Evolutionary conservation across 1,284 basidiomycete genomes (phyloP).

Genomic region (Trichosporon inkin): DNA sequence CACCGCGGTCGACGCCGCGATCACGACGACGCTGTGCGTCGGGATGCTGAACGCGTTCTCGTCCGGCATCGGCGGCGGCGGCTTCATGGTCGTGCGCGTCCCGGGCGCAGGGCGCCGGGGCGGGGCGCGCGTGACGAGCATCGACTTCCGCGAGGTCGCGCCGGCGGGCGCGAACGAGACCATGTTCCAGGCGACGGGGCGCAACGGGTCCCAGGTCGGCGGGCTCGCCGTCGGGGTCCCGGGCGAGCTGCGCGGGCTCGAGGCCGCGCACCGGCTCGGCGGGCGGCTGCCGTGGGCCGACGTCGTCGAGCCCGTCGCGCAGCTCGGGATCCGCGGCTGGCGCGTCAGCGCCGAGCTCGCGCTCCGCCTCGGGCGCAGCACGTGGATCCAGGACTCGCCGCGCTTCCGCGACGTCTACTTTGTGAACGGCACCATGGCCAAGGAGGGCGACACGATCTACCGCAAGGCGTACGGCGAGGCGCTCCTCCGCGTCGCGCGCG

Average conservation of each 20-base stretch:
- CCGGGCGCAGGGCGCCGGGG: constrained; percentile 21
- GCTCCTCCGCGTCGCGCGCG: constrained; percentile 27
- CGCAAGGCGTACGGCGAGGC: constrained; percentile 27
- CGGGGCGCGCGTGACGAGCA: constrained; percentile 36
- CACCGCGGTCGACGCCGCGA: constrained; percentile 18
- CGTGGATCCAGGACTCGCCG: constrained; percentile 37
- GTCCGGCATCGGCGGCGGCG: constrained; percentile 48
- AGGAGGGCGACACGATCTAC: constrained; percentile 25
- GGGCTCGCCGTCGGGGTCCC: constrained; percentile 78
- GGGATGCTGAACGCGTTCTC: constrained; percentile 49
- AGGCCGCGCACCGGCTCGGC: constrained; percentile 56
- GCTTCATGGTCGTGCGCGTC: constrained; percentile 20
- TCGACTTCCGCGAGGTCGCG: constrained; percentile 52
- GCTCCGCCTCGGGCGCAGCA: constrained; percentile 22
- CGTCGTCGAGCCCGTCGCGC: constrained; percentile 68
- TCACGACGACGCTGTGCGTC: constrained; percentile 48
- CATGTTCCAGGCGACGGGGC: constrained; percentile 25
- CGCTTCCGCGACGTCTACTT: constrained; percentile 38
- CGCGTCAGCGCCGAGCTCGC: constrained; percentile 53
- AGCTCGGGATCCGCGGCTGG: constrained; percentile 66
- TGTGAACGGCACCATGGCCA: constrained; percentile 26
- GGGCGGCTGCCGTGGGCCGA: constrained; percentile 68
- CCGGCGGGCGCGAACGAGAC: constrained; percentile 47
- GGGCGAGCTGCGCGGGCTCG: constrained; percentile 68
- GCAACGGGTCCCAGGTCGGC: constrained; percentile 52